A percentile compares a stretch with the other conserved stretches of the same genome.
phyloP scores from a whole-genome alignment of 257 asterid genomes.

The Gardenia jasminoides region DNA sequence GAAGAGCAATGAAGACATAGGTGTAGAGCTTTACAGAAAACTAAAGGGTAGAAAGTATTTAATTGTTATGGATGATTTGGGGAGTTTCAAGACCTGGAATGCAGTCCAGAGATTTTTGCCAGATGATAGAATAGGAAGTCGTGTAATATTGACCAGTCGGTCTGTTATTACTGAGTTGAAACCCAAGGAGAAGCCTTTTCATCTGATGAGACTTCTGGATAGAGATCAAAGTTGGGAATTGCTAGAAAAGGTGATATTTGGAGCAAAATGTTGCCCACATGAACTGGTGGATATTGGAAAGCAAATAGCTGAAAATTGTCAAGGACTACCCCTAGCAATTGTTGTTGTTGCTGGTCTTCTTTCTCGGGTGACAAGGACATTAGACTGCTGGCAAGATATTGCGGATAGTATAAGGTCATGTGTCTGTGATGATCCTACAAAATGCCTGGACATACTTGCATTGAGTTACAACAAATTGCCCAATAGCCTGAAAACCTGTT shows the following conservation, averaged over 20 bases:
- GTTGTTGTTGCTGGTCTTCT: conserved; percentile 4
- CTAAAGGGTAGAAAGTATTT: too few species aligned
- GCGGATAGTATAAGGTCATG: background rate
- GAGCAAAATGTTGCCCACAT: too few species aligned
- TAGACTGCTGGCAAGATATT: background rate
- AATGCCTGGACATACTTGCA: conserved; percentile 12
- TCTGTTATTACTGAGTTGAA: too few species aligned
- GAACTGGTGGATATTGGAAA: too few species aligned
- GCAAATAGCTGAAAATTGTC: background rate
- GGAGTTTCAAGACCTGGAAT: conserved; percentile 1
- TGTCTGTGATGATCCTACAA: background rate
- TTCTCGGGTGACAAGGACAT: background rate
- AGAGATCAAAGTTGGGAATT: too few species aligned
- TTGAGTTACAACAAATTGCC: conserved; percentile 30
- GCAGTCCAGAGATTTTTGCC: conserved; percentile 7
- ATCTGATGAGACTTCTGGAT: too few species aligned
- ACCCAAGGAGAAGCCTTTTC: too few species aligned
- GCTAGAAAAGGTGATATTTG: too few species aligned
- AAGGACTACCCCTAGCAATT: conserved; percentile 4
- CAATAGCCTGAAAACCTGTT: conserved; percentile 31
- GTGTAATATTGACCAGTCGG: too few species aligned
- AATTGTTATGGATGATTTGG: background rate
- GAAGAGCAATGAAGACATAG: too few species aligned
- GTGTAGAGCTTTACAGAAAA: too few species aligned
- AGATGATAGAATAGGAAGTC: too few species aligned